phyloP scores from a whole-genome alignment of 169 alveolate genomes.

The Plasmodium vivax region DNA sequence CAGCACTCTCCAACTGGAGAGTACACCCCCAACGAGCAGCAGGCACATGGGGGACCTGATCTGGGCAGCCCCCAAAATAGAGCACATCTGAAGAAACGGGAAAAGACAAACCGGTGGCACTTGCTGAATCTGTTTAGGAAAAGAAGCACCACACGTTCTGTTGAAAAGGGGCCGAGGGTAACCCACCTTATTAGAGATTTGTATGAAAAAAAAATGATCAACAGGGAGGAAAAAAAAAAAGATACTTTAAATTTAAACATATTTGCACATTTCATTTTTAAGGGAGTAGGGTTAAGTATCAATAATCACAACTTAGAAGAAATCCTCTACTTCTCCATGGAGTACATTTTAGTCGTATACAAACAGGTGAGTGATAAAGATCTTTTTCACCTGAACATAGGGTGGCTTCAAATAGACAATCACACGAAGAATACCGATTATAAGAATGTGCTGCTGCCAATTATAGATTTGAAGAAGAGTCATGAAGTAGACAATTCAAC shows the following conservation, averaged over 20 bases:
- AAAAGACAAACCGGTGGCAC: background rate
- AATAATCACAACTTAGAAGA: slow-evolving; percentile 71
- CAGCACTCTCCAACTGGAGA: background rate
- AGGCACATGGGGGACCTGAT: background rate
- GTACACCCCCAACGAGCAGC: background rate
- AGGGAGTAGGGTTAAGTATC: slow-evolving; percentile 73
- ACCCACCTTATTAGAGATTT: slow-evolving; percentile 30
- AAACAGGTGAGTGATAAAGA: slow-evolving; percentile 64
- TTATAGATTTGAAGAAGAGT: slow-evolving; percentile 30
- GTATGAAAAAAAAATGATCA: slow-evolving; percentile 20
- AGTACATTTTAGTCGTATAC: slow-evolving; percentile 46
- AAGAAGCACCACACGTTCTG: background rate
- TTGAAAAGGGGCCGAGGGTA: background rate
- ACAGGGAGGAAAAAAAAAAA: slow-evolving; percentile 34
- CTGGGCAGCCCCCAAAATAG: background rate
- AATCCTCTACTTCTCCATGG: slow-evolving; percentile 69
- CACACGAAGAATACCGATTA: slow-evolving; percentile 71
- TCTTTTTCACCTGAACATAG: slow-evolving; percentile 56
- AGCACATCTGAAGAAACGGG: background rate
- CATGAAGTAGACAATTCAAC: background rate
- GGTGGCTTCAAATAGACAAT: slow-evolving; percentile 75
- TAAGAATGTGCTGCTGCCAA: slow-evolving; percentile 64
- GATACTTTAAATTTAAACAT: slow-evolving; percentile 27
- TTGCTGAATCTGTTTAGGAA: slow-evolving; percentile 53
- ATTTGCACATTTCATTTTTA: slow-evolving; percentile 64